These are phyloP conservation scores for Colletotrichum endophyticum DNA, from an alignment of 2,329 filamentous ascomycete species.

Conservation along the genomic window DNA sequence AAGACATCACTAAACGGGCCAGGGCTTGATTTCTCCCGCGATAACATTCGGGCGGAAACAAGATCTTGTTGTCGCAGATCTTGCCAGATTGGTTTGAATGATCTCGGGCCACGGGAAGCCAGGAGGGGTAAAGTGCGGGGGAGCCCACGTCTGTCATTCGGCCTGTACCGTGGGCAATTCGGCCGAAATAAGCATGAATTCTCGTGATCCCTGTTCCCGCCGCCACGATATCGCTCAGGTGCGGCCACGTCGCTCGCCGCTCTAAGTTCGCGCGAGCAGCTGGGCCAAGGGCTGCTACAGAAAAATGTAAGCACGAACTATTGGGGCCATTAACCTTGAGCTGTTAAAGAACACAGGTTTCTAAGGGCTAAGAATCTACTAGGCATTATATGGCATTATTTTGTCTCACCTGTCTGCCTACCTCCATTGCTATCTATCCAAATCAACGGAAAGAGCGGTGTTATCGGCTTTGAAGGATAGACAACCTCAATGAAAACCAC, in stretches of 20 bases:
- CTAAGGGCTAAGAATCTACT: not conserved
- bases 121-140: not conserved
- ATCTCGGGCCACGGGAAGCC: conserved; percentile 2
- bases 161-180: not conserved
- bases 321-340: too few relatives aligned
- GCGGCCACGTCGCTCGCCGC: not conserved
- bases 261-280: not conserved
- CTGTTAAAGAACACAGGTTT: not conserved
- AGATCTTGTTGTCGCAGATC: not conserved
- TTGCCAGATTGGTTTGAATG: not conserved
- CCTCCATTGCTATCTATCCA: accelerated
- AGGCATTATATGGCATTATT: not conserved
- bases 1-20: not conserved
- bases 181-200: not conserved
- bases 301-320: not conserved
- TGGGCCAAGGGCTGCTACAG: not conserved
- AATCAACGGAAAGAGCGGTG: too few relatives aligned
- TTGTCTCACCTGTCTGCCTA: not conserved
- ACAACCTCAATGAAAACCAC: not conserved
- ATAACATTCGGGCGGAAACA: not conserved
- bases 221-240: not conserved
- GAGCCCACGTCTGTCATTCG: not conserved
- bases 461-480: not conserved
- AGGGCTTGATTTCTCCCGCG: not conserved
- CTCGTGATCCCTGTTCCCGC: not conserved